Evolutionary conservation across 345 rosid species (phyloP), one percentile per base, ranked within the genome.

Genomic region (Nasturtium officinale): DNA sequence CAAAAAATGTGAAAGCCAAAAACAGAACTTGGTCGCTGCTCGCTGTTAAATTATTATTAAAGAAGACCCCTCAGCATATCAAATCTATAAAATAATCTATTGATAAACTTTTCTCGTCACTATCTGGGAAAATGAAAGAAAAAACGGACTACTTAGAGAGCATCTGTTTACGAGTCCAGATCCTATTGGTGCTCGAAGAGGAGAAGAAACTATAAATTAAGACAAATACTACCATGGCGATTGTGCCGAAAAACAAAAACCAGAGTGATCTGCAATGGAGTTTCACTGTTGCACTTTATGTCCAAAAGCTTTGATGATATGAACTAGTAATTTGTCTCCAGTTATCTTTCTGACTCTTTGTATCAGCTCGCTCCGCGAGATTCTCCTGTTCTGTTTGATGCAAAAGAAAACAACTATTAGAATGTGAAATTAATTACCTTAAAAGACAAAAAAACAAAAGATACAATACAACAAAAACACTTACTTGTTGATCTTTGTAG

Each of bases 291-390:
- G 67, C 23, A 76, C 90, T 91, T 87, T 85, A 42, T 72, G 29
- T 79, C 86, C 77, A 54, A 72, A 80, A 50, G 90, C 77, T 76
- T 85, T 89, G 76, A 90, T 90, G 61, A 86, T 83, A 25, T 83
- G 69, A 67, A 84, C 80, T 85, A 93, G 80, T 76, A 90, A 71
- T 67, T 69, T 82, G 79, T 93, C 97, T 62, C 98, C 97, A 2
- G 87, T 85, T 28, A 89, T 73, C 20, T 68, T 75, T 73, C 98
- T 86, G 60, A 89, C 80, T 47, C 81, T 71, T 29, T 76, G 83
- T 32, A 93, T 80, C 11, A 93, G 65, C 25, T 90, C 90, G 32
- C 64, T 78, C 61, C 96, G 79, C 1, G 90, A 75, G 48, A 93
- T 81, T 83, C 87, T 90, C 79, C 71, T 79, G n/a, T 78, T 86